Conservation (phyloP, 305 asterid genomes). For the Solanum hybrid region DNA sequence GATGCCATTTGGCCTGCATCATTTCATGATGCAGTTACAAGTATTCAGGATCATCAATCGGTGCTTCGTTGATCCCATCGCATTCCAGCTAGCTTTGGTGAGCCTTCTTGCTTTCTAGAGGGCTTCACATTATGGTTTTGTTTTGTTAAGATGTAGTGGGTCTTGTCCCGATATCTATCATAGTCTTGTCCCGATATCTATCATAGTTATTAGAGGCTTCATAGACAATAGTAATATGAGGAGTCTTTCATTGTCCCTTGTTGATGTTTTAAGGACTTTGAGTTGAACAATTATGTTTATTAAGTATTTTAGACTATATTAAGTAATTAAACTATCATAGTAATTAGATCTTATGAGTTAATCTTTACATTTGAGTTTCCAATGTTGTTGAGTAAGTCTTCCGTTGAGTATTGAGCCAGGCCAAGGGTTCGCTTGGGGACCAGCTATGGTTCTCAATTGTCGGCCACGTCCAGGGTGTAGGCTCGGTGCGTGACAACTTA, state of each 20-base stretch:
- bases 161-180: not conserved
- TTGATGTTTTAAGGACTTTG: not conserved
- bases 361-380: too few relatives aligned
- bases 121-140: not conserved
- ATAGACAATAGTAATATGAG: not conserved
- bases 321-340: too few relatives aligned
- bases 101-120: not conserved
- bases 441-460: not conserved
- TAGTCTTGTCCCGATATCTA: too few relatives aligned
- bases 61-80: not conserved
- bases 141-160: not conserved
- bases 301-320: too few relatives aligned
- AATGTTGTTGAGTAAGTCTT: not conserved
- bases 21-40: not conserved
- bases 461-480: not conserved
- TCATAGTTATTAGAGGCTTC: not conserved
- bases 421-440: not conserved
- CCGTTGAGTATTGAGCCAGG: not conserved
- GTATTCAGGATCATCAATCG: not conserved
- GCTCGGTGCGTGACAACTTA: too few relatives aligned
- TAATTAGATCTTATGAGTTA: not conserved
- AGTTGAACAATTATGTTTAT: not conserved
- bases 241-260: not conserved
- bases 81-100: not conserved
- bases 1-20: not conserved